These are phyloP conservation scores for Solanum chilense DNA, from an alignment of 257 asterid species.

Conservation along the genomic window DNA sequence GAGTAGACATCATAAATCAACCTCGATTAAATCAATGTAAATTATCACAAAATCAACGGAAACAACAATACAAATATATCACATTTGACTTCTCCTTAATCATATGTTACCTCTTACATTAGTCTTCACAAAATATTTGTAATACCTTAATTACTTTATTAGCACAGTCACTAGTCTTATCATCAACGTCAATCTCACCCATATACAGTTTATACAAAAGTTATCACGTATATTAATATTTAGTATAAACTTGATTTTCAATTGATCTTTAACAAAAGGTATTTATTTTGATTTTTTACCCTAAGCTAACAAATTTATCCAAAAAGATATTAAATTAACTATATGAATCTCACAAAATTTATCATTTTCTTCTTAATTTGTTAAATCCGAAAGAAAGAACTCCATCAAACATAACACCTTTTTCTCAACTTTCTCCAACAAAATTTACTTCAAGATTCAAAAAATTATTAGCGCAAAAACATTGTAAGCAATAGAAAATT, in stretches of 20 bases:
- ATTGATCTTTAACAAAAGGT: too few species aligned
- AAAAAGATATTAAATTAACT: too few species aligned
- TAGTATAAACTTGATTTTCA: too few species aligned
- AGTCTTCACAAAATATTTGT: background rate
- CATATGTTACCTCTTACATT: background rate
- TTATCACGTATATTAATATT: too few species aligned
- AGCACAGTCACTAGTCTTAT: background rate
- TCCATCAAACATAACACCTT: too few species aligned
- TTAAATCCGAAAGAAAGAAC: background rate
- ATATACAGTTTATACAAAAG: too few species aligned
- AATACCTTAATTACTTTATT: background rate
- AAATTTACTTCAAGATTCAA: background rate
- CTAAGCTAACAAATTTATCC: too few species aligned
- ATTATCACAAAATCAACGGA: background rate
- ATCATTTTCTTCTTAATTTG: background rate
- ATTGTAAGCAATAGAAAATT: background rate
- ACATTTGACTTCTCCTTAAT: background rate
- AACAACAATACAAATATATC: background rate
- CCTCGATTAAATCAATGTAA: background rate
- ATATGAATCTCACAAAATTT: too few species aligned
- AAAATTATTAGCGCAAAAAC: background rate
- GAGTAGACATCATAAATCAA: background rate
- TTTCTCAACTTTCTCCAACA: background rate
- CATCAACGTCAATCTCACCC: too few species aligned
- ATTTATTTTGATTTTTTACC: too few species aligned